phyloP scores from a whole-genome alignment of 768 basidiomycete species.

The Pleurotus tuoliensis region DNA sequence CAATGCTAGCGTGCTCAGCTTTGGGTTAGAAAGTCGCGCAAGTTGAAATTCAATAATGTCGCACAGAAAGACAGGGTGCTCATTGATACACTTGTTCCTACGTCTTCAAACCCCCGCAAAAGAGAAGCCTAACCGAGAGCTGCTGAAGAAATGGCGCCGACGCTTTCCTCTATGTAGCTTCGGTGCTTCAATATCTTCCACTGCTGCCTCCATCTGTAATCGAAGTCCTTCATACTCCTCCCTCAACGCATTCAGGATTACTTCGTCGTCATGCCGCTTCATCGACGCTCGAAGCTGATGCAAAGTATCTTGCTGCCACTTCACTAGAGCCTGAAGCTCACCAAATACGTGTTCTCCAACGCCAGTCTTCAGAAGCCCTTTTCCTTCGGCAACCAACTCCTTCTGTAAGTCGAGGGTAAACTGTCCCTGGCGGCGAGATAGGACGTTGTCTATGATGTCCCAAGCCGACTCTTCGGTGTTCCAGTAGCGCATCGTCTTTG shows the following conservation, averaged over 20 bases:
- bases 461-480: conserved; percentile 2
- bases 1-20: too few species aligned
- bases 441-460: neutral
- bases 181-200: neutral
- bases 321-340: conserved; percentile 7
- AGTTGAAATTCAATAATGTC: too few species aligned
- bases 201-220: neutral
- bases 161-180: neutral
- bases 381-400: conserved; percentile 23
- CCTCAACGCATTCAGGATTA: neutral
- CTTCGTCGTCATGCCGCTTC: neutral
- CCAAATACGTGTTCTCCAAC: conserved; percentile 8
- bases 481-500: neutral
- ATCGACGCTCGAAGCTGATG: neutral
- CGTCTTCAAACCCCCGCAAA: too few species aligned
- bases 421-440: neutral
- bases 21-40: too few species aligned
- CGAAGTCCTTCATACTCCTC: conserved; percentile 5
- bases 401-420: conserved; percentile 17
- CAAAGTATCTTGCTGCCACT: conserved; percentile 7
- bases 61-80: too few species aligned
- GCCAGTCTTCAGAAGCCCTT: conserved; percentile 9
- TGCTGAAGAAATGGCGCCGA: neutral
- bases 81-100: too few species aligned
- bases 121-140: too few species aligned